phyloP scores from a whole-genome alignment of 1,284 basidiomycete species.

The Cryptococcus sp. region DNA sequence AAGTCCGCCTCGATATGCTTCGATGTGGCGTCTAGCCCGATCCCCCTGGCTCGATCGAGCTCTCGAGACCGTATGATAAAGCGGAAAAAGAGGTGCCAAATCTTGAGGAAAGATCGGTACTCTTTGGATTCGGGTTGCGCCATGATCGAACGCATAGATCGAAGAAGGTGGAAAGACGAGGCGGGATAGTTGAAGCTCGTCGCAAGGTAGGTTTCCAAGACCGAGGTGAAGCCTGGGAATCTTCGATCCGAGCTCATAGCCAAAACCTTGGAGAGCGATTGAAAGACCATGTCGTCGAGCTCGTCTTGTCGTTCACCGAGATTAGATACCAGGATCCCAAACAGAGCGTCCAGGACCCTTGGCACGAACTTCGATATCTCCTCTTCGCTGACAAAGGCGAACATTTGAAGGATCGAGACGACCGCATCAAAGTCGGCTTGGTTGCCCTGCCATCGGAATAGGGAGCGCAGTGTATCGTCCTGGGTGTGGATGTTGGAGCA shows the following conservation, averaged over 20 bases:
- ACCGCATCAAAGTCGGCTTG: slow-evolving; percentile 61
- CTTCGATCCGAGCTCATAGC: slow-evolving; percentile 87
- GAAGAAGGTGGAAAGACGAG: slow-evolving; percentile 73
- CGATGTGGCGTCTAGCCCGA: slow-evolving; percentile 71
- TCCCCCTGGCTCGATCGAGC: slow-evolving; percentile 73
- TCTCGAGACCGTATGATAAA: slow-evolving; percentile 85
- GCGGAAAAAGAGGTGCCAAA: slow-evolving; percentile 92
- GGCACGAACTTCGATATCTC: slow-evolving; percentile 93
- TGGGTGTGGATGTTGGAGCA: slow-evolving; percentile 92
- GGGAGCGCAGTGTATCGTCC: slow-evolving; percentile 73
- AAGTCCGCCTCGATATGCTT: slow-evolving; percentile 81
- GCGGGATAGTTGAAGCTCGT: slow-evolving; percentile 75
- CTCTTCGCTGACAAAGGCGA: slow-evolving; percentile 85
- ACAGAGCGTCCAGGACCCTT: slow-evolving; percentile 88
- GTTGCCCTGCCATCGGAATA: slow-evolving; percentile 72
- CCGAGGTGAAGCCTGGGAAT: slow-evolving; percentile 92
- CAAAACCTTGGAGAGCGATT: slow-evolving; percentile 81
- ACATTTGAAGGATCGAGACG: slow-evolving; percentile 69
- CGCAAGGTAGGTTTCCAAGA: slow-evolving; percentile 88
- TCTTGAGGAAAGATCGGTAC: slow-evolving; percentile 83
- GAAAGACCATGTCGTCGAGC: slow-evolving; percentile 82
- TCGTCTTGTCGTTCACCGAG: slow-evolving; percentile 63
- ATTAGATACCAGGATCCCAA: slow-evolving; percentile 74
- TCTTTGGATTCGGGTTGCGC: slow-evolving; percentile 67
- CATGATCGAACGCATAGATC: slow-evolving; percentile 79